Evolutionary conservation across 1,284 basidiomycete genomes (phyloP), one percentile per base, ranked within the genome.

Genomic region (Naganishia sp.): DNA sequence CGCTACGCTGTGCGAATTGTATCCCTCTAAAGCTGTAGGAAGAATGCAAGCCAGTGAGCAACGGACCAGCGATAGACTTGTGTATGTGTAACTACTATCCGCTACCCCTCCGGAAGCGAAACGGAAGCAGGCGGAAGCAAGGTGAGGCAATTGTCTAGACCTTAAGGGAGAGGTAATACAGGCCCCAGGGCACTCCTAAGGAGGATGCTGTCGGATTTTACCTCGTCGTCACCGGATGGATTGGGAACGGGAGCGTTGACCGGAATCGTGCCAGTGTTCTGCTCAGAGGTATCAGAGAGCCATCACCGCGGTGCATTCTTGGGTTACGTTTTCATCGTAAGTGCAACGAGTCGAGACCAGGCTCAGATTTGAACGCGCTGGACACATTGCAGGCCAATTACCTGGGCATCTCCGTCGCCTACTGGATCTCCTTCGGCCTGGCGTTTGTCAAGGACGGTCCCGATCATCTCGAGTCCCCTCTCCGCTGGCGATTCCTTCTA

Each of bases 391-490:
- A 78, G 41, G 71, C 39, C 66, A 69, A 41, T 69, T 62, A 43
- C 17, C 46, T 51, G 21, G 42, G 49, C 35, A 45, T 51, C 42
- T 52, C 42, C 49, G 50, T 42, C n/a, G 49, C 49, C 47, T 63
- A 45, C 10, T 53, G 49, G 61, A 76, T 85, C 9, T 82, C 84
- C 69, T 85, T 84, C 17, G 67, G 72, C 67, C 70, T 53, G 68
- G 70, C 66, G 58, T 63, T 63, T 25, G 25, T 56, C 31, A 39
- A 35, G 17, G 57, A 31, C 39, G 49, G 47, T 10, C 73, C 71
- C 31, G 77, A 77, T 17, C 75, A 80, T 11, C 57, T 61, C 57
- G 57, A 49, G 39, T 49, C 53, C 41, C 50, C 31, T 2, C 23
- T 53, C 17, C 67, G 56, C 10, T 66, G 60, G 41, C 32, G 54